A percentile compares a stretch with the other conserved stretches of the same genome.
phyloP scores from a whole-genome alignment of 306 rosid species.

The Sphenostylis stenocarpa region DNA sequence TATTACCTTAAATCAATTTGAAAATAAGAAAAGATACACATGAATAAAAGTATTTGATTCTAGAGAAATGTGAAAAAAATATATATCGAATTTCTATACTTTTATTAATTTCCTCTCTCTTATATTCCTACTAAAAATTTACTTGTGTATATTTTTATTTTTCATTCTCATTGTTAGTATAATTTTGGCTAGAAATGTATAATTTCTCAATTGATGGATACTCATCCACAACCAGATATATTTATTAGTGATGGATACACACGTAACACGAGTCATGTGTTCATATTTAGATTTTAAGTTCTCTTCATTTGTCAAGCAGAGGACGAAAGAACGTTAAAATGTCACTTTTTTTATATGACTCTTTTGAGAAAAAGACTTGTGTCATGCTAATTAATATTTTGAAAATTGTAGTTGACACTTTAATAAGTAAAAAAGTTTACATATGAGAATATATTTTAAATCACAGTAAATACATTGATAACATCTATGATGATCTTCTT shows the following conservation, averaged over 20 bases:
- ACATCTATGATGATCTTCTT: too few relatives aligned
- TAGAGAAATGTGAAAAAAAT: too few relatives aligned
- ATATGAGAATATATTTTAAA: not conserved
- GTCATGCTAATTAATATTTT: not conserved
- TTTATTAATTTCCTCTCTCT: too few relatives aligned
- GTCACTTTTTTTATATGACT: not conserved
- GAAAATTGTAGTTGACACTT: not conserved
- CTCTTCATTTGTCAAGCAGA: not conserved
- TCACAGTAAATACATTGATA: not conserved
- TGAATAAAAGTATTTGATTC: too few relatives aligned
- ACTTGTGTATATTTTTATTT: too few relatives aligned
- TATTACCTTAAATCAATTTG: too few relatives aligned
- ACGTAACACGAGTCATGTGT: conserved; percentile 6
- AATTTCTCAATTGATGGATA: not conserved
- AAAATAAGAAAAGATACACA: too few relatives aligned
- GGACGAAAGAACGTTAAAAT: not conserved
- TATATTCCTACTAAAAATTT: too few relatives aligned
- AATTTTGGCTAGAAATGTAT: not conserved
- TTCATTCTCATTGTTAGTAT: too few relatives aligned
- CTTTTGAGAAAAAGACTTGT: not conserved
- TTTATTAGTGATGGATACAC: not conserved
- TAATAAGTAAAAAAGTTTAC: not conserved
- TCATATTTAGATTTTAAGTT: not conserved
- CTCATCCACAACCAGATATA: too few relatives aligned
- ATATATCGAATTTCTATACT: too few relatives aligned